These are phyloP conservation scores for Scedosporium minutisporum DNA, from an alignment of 2,329 filamentous ascomycete species.

Conservation along the genomic window DNA sequence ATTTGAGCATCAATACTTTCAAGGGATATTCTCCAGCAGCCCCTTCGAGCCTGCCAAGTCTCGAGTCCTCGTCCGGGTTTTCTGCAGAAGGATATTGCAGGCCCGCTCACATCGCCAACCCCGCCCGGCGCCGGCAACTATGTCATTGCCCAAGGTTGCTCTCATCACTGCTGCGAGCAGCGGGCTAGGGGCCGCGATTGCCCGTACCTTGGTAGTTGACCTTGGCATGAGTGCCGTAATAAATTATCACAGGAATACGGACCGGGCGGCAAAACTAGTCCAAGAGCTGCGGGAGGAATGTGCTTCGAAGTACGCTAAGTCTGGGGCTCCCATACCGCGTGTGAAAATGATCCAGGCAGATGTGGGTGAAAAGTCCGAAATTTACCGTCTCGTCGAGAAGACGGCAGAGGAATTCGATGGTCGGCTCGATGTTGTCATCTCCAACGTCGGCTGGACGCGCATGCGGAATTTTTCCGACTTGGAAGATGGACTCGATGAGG, in stretches of 20 bases:
- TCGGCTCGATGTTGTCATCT: conserved; percentile 62
- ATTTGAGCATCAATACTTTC: no score
- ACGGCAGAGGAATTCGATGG: conserved; percentile 46
- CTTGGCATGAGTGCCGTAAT: conserved; percentile 53
- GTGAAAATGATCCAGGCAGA: conserved; percentile 50
- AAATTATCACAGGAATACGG: conserved; percentile 51
- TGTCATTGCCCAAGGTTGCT: conserved; percentile 7
- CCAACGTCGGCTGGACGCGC: conserved; percentile 52
- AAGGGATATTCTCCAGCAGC: no score
- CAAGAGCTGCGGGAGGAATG: conserved; percentile 35
- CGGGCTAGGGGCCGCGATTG: conserved; percentile 54
- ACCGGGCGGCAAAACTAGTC: conserved; percentile 44
- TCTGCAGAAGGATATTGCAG: background rate
- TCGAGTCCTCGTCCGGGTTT: background rate
- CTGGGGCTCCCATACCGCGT: conserved; percentile 20
- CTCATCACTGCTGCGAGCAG: conserved; percentile 31
- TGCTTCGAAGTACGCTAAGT: conserved; percentile 13
- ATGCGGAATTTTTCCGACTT: conserved; percentile 32
- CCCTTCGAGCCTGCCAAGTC: no score
- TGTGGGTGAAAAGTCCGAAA: conserved; percentile 48
- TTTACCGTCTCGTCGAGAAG: conserved; percentile 46
- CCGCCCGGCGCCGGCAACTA: background rate
- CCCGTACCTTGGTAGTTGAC: conserved; percentile 49
- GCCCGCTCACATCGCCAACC: no score
- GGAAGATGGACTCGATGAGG: conserved; percentile 34